phyloP scores from a whole-genome alignment of 495 filamentous ascomycete species.

The Entonaema liquescens region DNA sequence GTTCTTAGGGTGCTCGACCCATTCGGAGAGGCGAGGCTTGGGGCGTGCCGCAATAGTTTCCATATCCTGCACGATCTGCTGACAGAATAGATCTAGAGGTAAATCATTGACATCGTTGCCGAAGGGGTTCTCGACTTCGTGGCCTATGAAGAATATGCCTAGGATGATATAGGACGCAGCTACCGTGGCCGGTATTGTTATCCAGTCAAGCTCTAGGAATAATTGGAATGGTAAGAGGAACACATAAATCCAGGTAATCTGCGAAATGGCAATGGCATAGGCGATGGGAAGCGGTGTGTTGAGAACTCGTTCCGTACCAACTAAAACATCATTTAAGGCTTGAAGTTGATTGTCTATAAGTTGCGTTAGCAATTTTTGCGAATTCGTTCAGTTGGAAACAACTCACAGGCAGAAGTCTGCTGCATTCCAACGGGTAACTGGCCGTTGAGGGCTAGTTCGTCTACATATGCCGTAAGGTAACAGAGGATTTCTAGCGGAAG shows the following conservation, averaged over 20 bases:
- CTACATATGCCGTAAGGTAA: conserved; percentile 72
- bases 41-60: conserved; percentile 72
- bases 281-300: conserved; percentile 85
- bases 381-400: neutral
- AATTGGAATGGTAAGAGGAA: conserved; percentile 87
- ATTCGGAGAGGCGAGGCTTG: conserved; percentile 65
- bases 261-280: conserved; percentile 84
- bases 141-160: conserved; percentile 84
- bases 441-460: conserved; percentile 61
- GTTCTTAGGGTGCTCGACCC: conserved; percentile 66
- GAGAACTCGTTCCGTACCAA: conserved; percentile 80
- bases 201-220: conserved; percentile 66
- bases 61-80: conserved; percentile 74
- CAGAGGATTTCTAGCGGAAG: conserved; percentile 80
- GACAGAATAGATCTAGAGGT: conserved; percentile 79
- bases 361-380: conserved; percentile 10
- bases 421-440: conserved; percentile 63
- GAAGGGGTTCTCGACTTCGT: conserved; percentile 91
- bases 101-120: conserved; percentile 89
- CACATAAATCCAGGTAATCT: conserved; percentile 90
- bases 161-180: conserved; percentile 87
- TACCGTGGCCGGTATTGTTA: conserved; percentile 86
- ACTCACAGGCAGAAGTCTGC: conserved; percentile 57
- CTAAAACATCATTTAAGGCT: conserved; percentile 75
- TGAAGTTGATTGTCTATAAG: conserved; percentile 59